Conservation (phyloP, 1,284 basidiomycete species). For the Sanghuangporus baumii region DNA sequence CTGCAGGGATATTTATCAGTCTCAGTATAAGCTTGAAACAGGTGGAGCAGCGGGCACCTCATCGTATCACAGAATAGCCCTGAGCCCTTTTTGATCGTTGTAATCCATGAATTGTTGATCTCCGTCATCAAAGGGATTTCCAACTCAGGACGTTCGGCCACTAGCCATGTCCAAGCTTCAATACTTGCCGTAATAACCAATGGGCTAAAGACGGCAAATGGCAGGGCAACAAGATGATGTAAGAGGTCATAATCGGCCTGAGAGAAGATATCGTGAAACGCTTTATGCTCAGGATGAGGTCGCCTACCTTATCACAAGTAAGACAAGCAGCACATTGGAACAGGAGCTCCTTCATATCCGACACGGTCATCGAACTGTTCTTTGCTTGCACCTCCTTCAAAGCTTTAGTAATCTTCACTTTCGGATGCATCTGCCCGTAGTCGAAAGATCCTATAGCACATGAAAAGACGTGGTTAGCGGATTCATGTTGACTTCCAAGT, state of each 20-base stretch:
- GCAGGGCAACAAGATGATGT: conserved; percentile 83
- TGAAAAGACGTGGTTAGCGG: neutral
- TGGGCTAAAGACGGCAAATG: conserved; percentile 87
- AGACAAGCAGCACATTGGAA: conserved; percentile 85
- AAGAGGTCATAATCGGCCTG: conserved; percentile 85
- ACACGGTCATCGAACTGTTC: conserved; percentile 63
- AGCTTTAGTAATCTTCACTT: conserved; percentile 63
- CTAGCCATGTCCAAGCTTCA: conserved; percentile 96
- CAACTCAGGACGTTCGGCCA: conserved; percentile 77
- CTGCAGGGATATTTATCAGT: conserved; percentile 36
- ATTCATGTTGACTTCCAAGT: neutral
- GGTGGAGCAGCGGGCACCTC: conserved; percentile 51
- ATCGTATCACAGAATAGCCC: conserved; percentile 80
- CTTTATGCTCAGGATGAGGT: neutral
- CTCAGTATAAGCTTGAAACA: conserved; percentile 1
- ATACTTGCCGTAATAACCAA: conserved; percentile 82
- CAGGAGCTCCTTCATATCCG: conserved; percentile 80
- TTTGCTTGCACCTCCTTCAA: conserved; percentile 67
- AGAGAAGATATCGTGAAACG: conserved; percentile 1
- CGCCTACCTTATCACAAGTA: conserved; percentile 59
- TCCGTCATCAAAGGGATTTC: conserved; percentile 81
- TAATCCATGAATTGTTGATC: conserved; percentile 83
- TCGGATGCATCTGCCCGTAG: conserved; percentile 31
- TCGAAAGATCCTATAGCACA: neutral
- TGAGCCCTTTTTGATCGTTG: conserved; percentile 69